Conservation (phyloP, 2,329 filamentous ascomycete genomes). For the Triangularia setosa region DNA sequence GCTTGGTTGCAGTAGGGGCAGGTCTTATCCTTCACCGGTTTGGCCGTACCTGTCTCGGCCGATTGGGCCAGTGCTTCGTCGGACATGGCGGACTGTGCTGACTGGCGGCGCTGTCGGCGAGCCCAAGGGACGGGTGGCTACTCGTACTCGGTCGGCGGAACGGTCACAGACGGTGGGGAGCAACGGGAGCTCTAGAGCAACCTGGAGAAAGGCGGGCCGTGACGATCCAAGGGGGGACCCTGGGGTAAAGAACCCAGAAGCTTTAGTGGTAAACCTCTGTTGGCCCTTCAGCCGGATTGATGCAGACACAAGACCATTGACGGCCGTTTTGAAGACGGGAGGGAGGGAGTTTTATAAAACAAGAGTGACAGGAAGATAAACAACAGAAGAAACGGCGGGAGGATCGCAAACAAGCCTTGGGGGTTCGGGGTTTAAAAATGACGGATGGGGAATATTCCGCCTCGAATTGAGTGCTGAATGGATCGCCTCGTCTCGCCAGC, state of each 20-base stretch:
- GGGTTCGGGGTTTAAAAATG: background rate
- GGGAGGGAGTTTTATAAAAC: background rate
- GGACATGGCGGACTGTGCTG: background rate
- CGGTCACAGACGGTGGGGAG: background rate
- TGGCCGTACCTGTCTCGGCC: slow-evolving; percentile 30
- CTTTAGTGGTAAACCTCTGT: background rate
- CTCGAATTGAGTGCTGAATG: background rate
- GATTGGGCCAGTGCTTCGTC: background rate
- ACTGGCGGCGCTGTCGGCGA: background rate
- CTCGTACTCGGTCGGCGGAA: background rate
- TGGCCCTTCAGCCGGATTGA: background rate
- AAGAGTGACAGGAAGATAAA: background rate
- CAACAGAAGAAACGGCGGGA: background rate
- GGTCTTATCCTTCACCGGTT: slow-evolving; percentile 73
- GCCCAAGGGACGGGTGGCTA: background rate
- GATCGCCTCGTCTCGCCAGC: background rate
- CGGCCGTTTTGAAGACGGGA: background rate
- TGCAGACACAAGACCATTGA: background rate
- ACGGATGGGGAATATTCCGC: background rate
- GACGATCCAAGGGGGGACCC: background rate
- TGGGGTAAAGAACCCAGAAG: background rate
- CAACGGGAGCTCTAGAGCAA: background rate
- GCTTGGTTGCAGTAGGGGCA: slow-evolving; percentile 86
- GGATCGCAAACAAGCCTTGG: background rate
- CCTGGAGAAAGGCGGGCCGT: background rate